A percentile compares a stretch with the other conserved stretches of the same genome.
Conservation (phyloP, 768 basidiomycete species). For the Boletus reticuloceps region DNA sequence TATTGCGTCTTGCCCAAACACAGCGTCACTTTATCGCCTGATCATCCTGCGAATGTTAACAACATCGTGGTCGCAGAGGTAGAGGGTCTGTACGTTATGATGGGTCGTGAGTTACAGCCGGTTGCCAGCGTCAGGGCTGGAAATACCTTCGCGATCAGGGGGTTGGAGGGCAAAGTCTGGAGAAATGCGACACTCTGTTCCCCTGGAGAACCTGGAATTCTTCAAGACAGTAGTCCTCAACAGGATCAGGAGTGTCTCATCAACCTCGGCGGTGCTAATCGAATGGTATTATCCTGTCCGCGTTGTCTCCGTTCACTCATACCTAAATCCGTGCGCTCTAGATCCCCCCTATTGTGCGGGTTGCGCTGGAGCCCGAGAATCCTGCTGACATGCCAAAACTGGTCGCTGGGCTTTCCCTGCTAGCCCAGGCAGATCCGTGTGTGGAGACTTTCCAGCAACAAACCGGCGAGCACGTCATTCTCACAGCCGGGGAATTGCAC, state of each 20-base stretch:
- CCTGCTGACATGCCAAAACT: conserved; percentile 89
- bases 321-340: conserved; percentile 28
- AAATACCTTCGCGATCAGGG: conserved; percentile 90
- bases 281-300: conserved; percentile 44
- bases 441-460: conserved; percentile 97
- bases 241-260: conserved; percentile 56
- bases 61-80: conserved; percentile 62
- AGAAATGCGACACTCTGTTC: conserved; percentile 88
- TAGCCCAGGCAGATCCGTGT: conserved; percentile 95
- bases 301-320: background rate
- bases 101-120: conserved; percentile 91
- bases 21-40: conserved; percentile 55
- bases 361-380: conserved; percentile 83
- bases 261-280: conserved; percentile 74
- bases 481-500: conserved; percentile 94
- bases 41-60: conserved; percentile 65
- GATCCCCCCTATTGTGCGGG: conserved; percentile 90
- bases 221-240: conserved; percentile 28
- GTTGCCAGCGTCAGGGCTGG: conserved; percentile 85
- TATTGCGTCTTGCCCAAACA: conserved; percentile 89
- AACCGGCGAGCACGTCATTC: conserved; percentile 95
- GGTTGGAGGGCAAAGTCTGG: conserved; percentile 87
- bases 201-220: conserved; percentile 46
- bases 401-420: conserved; percentile 79
- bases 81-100: conserved; percentile 89